These are phyloP conservation scores for Jaltomata sinuosa DNA, from an alignment of 257 asterid species.

Conservation along the genomic window DNA sequence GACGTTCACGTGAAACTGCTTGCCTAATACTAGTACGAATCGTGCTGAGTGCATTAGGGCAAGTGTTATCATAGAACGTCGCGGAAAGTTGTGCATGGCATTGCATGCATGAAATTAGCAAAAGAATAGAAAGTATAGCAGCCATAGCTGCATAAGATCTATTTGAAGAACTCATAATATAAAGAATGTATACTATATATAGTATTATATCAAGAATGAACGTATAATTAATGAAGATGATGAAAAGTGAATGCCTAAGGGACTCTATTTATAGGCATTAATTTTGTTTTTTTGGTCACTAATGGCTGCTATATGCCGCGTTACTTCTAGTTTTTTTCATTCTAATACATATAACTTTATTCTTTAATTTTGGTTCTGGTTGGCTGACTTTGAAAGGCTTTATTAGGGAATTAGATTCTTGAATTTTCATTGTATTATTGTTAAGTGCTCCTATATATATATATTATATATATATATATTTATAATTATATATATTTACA, in stretches of 20 bases:
- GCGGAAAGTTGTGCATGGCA: neutral
- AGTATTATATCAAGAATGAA: neutral
- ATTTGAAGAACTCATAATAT: neutral
- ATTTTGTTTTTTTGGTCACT: neutral
- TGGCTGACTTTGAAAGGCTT: neutral
- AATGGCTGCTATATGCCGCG: neutral
- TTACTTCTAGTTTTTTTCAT: neutral
- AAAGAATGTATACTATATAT: neutral
- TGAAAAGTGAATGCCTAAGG: neutral
- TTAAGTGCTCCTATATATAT: too few relatives aligned
- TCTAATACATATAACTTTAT: neutral
- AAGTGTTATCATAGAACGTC: neutral
- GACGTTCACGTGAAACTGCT: neutral
- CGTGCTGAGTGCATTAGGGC: neutral
- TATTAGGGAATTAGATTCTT: neutral
- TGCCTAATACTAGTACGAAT: neutral
- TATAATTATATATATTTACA: too few relatives aligned
- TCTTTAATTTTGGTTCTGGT: neutral
- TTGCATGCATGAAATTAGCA: neutral
- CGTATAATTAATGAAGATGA: neutral
- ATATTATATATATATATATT: too few relatives aligned
- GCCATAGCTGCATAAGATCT: neutral
- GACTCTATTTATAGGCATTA: neutral
- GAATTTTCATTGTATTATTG: neutral
- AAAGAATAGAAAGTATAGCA: neutral